Conservation (phyloP, 768 basidiomycete species). For the Galerina sulciceps region DNA sequence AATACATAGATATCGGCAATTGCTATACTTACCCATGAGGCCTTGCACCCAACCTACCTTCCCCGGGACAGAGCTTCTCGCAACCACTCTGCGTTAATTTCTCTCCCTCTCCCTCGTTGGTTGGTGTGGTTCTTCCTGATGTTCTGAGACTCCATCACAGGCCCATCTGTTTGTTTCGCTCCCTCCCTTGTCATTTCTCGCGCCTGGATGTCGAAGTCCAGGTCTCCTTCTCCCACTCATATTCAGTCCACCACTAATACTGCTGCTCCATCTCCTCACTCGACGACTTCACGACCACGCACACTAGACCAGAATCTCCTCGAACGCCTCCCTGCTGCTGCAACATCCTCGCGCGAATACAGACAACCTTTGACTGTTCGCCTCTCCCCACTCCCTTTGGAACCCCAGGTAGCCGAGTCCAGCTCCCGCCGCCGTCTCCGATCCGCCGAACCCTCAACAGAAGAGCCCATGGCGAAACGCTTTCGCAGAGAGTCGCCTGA, state of each 20-base stretch:
- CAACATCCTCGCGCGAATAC: slow-evolving; percentile 25
- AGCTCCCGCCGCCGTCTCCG: slow-evolving; percentile 28
- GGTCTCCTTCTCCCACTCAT: slow-evolving; percentile 48
- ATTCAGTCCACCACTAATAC: slow-evolving; percentile 44
- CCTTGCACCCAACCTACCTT: slow-evolving; percentile 21
- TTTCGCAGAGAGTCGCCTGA: slow-evolving; percentile 40
- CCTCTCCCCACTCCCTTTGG: slow-evolving; percentile 30
- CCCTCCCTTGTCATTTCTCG: slow-evolving; percentile 29
- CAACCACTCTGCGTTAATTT: slow-evolving; percentile 27
- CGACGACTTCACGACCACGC: slow-evolving; percentile 47
- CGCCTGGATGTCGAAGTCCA: slow-evolving; percentile 54
- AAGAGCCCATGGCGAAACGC: slow-evolving; percentile 49
- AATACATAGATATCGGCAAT: slow-evolving; percentile 36
- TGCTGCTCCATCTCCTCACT: slow-evolving; percentile 29
- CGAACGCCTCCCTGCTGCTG: slow-evolving; percentile 32
- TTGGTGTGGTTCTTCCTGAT: slow-evolving; percentile 36
- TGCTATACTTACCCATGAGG: slow-evolving; percentile 34
- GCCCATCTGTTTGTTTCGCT: slow-evolving; percentile 38
- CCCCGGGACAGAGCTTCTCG: slow-evolving; percentile 25
- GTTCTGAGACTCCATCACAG: slow-evolving; percentile 47
- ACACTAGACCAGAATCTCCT: slow-evolving; percentile 40
- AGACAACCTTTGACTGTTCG: slow-evolving; percentile 29
- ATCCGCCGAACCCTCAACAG: slow-evolving; percentile 31
- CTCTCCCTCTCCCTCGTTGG: slow-evolving; percentile 19
- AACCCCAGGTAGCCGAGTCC: slow-evolving; percentile 23